A percentile compares a stretch with the other conserved stretches of the same genome.
phyloP scores from a whole-genome alignment of 1,284 basidiomycete genomes.

The Microbotryomycetes sp. region DNA sequence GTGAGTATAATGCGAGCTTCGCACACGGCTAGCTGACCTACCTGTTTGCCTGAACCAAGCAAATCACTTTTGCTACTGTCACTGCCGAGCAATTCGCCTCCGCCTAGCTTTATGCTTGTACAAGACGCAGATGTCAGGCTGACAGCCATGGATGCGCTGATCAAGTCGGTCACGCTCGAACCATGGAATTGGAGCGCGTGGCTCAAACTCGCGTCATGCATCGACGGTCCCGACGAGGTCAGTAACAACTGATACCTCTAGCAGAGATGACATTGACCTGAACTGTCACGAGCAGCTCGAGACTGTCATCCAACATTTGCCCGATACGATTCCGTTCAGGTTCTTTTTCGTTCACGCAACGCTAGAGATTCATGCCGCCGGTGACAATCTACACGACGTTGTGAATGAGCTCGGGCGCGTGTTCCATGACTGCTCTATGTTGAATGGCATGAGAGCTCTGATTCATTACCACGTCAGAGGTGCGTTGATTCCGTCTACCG shows the following conservation, averaged over 20 bases:
- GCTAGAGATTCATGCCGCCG: conserved; percentile 81
- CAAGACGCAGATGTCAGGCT: conserved; percentile 54
- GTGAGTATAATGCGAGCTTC: conserved; percentile 46
- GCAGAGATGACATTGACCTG: not conserved
- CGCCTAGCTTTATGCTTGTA: not conserved
- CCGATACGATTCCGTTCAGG: conserved; percentile 62
- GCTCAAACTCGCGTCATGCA: conserved; percentile 68
- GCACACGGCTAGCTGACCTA: not conserved
- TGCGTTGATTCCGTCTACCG: conserved; percentile 41
- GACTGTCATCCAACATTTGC: conserved; percentile 53
- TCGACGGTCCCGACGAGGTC: conserved; percentile 86
- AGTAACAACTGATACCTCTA: conserved; percentile 10
- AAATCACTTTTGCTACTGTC: conserved; percentile 73
- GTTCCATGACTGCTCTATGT: conserved; percentile 77
- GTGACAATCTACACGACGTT: conserved; percentile 62
- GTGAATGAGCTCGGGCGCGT: conserved; percentile 70
- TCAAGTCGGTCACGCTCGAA: conserved; percentile 69
- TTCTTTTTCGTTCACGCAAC: conserved; percentile 86
- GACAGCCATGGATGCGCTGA: conserved; percentile 74
- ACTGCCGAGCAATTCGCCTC: conserved; percentile 40
- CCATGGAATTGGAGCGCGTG: conserved; percentile 97
- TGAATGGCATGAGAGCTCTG: conserved; percentile 76
- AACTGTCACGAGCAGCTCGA: conserved; percentile 23
- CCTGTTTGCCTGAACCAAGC: conserved; percentile 43
- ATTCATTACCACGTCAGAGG: conserved; percentile 85